Evolutionary conservation across 257 asterid genomes (phyloP).

Genomic region (Leptodermis oblonga): DNA sequence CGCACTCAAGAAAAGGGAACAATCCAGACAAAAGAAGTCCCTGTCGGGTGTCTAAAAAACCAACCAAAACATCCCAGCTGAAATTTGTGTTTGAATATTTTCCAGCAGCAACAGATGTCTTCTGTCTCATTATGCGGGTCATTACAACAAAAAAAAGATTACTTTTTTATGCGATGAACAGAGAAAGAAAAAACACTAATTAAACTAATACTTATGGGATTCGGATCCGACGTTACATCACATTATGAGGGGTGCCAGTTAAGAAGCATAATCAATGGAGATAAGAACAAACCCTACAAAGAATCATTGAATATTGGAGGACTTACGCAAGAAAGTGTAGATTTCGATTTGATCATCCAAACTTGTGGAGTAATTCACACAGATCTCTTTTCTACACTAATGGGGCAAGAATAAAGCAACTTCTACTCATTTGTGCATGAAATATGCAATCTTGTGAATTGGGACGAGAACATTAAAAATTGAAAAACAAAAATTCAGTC

Average conservation of each 20-base stretch:
- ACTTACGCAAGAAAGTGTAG: not conserved
- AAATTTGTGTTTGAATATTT: constrained; percentile 2
- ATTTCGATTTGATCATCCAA: not conserved
- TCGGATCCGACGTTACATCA: constrained; percentile 1
- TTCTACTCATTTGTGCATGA: not conserved
- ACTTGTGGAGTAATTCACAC: not conserved
- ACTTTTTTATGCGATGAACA: not conserved
- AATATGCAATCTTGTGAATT: not conserved
- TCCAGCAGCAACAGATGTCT: constrained; percentile 12
- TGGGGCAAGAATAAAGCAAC: not conserved
- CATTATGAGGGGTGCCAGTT: not conserved
- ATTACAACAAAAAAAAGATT: not conserved
- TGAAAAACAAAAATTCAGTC: not conserved
- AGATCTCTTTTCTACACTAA: not conserved
- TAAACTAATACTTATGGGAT: not conserved
- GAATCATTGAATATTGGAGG: not conserved
- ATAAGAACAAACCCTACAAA: not conserved
- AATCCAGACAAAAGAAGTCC: not conserved
- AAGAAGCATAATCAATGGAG: not conserved
- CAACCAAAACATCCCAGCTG: not conserved
- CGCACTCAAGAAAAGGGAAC: not conserved
- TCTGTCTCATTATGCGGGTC: constrained; percentile 3
- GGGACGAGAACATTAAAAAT: too few species aligned
- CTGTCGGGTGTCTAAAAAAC: not conserved
- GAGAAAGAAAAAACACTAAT: not conserved